Evolutionary conservation across 495 filamentous ascomycete species (phyloP).

Genomic region (Apiosordaria backusii): DNA sequence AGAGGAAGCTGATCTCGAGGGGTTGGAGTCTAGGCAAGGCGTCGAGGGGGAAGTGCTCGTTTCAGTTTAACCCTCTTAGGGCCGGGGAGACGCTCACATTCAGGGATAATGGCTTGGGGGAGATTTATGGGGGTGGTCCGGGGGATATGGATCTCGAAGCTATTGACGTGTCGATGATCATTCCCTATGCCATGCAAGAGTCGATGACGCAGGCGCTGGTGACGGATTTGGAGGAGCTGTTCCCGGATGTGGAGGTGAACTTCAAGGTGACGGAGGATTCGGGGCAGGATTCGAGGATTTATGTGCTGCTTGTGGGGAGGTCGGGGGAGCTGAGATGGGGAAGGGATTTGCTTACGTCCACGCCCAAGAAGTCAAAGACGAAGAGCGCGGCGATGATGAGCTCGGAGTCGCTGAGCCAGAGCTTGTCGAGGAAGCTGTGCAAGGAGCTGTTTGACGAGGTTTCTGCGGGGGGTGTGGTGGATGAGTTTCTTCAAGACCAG

Average conservation of each 20-base stretch:
- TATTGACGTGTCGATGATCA: slow-evolving; percentile 58
- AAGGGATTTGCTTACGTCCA: slow-evolving; percentile 59
- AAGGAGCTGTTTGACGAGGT: slow-evolving; percentile 58
- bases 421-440: slow-evolving; percentile 51
- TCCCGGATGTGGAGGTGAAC: slow-evolving; percentile 45
- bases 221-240: slow-evolving; percentile 34
- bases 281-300: slow-evolving; percentile 57
- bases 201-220: slow-evolving; percentile 37
- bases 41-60: slow-evolving; percentile 56
- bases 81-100: slow-evolving; percentile 43
- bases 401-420: slow-evolving; percentile 28
- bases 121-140: slow-evolving; percentile 5
- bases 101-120: slow-evolving; percentile 29
- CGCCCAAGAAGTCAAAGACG: slow-evolving; percentile 43
- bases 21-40: slow-evolving; percentile 64
- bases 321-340: slow-evolving; percentile 62
- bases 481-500: slow-evolving; percentile 75
- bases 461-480: slow-evolving; percentile 53
- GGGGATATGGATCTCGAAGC: slow-evolving; percentile 39
- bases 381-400: slow-evolving; percentile 13
- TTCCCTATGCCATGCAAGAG: slow-evolving; percentile 45
- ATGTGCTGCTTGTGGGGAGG: slow-evolving; percentile 69
- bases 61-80: slow-evolving; percentile 54
- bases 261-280: slow-evolving; percentile 57
- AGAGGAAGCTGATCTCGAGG: slow-evolving; percentile 52